phyloP scores from a whole-genome alignment of 2,329 filamentous ascomycete genomes.

The Colletotrichum caudatum region DNA sequence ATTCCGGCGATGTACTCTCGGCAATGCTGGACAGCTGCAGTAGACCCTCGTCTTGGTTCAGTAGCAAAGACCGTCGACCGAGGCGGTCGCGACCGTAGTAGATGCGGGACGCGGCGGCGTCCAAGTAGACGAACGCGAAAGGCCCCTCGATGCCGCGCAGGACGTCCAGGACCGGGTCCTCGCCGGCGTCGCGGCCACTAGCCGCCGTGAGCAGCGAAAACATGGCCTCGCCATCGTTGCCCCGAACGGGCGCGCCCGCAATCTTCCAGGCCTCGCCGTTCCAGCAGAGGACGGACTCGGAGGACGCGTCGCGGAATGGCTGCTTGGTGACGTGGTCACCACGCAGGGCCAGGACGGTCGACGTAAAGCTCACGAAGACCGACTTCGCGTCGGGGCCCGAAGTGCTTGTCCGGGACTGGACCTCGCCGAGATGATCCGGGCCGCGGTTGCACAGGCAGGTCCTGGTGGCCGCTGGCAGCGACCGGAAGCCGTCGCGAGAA shows the following conservation, averaged over 20 bases:
- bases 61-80: conserved; percentile 84
- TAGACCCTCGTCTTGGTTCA: conserved; percentile 63
- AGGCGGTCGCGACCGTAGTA: conserved; percentile 91
- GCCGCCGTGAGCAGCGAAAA: conserved; percentile 69
- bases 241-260: conserved; percentile 65
- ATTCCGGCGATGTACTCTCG: conserved; percentile 64
- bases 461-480: conserved; percentile 54
- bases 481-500: conserved; percentile 50
- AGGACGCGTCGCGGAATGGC: conserved; percentile 71
- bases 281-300: conserved; percentile 85
- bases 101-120: conserved; percentile 70
- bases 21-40: conserved; percentile 79
- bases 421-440: conserved; percentile 68
- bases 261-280: conserved; percentile 96
- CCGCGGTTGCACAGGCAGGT: conserved; percentile 66
- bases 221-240: conserved; percentile 83
- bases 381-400: conserved; percentile 45
- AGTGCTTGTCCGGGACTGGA: conserved; percentile 47
- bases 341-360: conserved; percentile 91
- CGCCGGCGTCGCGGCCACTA: conserved; percentile 46
- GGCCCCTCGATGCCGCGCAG: conserved; percentile 79
- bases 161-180: conserved; percentile 59
- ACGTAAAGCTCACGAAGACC: conserved; percentile 73
- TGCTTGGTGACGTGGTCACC: conserved; percentile 78
- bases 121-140: conserved; percentile 89